Evolutionary conservation across 2,329 filamentous ascomycete species (phyloP), one percentile per base, ranked within the genome.

Genomic region (Plenodomus lindquistii): DNA sequence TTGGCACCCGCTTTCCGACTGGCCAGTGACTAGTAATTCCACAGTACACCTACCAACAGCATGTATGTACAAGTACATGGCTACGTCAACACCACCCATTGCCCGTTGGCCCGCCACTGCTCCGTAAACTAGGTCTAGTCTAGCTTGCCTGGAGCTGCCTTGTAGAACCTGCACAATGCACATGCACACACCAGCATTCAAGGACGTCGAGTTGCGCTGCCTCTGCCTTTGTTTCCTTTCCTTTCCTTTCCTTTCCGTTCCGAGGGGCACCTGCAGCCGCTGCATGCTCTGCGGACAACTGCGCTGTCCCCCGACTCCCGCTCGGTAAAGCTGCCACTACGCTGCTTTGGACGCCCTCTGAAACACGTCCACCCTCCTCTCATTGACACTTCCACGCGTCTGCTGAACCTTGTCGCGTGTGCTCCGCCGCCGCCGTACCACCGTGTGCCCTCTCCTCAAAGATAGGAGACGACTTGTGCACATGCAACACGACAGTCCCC

Each of bases 331-430:
- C 39, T 46, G 40, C 47, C 54, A 49, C 50, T 47, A 45, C 45
- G 47, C 55, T 58, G 58, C 62, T 13, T 18, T 13, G 8, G 35
- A 31, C 27, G 57, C 50, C 60, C 59, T 60, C 60, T 67, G 67
- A 66, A 70, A 69, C 66, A 58, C 46, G 42, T 41, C 53, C n/a
- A 37, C 40, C 50, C 57, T 45, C 57, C 56, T 57, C 57, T 60
- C 19, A 60, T 62, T 54, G 46, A 48, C 35, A 38, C 54, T 48
- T 57, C 52, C 66, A 67, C 64, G 64, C 59, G 64, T 63, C 60
- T 61, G 60, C 59, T 58, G 52, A 60, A 64, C 60, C 40, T 48
- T 58, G 58, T 60, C 64, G 60, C 63, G 67, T 63, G 64, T 61
- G 51, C 55, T 60, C 45, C 49, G 57, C 60, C 58, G 56, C 54